A percentile compares a stretch with the other conserved stretches of the same genome.
Conservation (phyloP, 148 eudicot species). For the Rheum nobile region DNA sequence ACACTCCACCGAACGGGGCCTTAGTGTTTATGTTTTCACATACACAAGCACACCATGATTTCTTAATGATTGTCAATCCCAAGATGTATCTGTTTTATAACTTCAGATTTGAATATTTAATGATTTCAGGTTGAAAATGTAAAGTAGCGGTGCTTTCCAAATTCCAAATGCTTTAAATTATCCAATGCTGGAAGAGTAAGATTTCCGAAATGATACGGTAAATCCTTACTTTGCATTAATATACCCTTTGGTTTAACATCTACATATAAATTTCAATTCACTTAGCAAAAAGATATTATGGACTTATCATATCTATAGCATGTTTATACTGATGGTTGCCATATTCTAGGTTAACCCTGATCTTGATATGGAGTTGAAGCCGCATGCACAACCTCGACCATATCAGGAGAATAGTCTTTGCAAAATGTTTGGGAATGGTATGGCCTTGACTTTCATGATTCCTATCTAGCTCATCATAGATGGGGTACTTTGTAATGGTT, state of each 20-base stretch:
- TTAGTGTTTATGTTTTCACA: background rate
- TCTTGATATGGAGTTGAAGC: constrained; percentile 95
- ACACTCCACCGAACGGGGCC: no score
- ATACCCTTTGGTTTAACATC: background rate
- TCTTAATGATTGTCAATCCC: background rate
- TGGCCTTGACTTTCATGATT: background rate
- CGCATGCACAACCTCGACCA: constrained; percentile 95
- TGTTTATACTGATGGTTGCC: background rate
- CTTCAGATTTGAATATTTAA: background rate
- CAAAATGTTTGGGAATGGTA: constrained; percentile 99
- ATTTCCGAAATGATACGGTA: constrained; percentile 90
- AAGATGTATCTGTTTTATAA: background rate
- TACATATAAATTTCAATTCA: background rate
- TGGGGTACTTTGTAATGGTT: background rate
- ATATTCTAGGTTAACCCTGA: constrained; percentile 81
- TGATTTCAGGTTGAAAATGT: constrained; percentile 81
- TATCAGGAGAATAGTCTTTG: constrained; percentile 97
- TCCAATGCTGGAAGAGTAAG: constrained; percentile 99
- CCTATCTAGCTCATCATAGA: background rate
- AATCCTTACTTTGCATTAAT: constrained; percentile 19
- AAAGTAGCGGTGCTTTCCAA: constrained; percentile 91
- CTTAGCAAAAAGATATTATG: background rate
- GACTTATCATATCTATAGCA: background rate
- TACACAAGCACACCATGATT: background rate
- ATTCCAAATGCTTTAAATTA: constrained; percentile 87